These are phyloP conservation scores for Galerina sulciceps DNA, from an alignment of 768 basidiomycete genomes.

Conservation along the genomic window DNA sequence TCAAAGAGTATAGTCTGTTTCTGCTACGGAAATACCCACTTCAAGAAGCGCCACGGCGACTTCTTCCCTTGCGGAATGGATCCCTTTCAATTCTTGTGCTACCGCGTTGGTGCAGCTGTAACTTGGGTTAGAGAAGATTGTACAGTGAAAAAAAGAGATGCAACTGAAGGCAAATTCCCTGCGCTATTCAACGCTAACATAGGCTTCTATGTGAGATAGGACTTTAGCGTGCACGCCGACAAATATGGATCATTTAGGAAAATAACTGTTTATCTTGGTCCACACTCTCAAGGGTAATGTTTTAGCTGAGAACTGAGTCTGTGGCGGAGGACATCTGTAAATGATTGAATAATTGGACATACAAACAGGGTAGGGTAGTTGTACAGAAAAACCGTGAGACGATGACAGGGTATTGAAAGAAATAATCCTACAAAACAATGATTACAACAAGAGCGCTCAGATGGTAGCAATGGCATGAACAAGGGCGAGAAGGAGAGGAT, in stretches of 20 bases:
- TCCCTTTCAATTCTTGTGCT: too few relatives aligned
- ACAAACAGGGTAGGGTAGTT: neutral
- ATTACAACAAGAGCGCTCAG: neutral
- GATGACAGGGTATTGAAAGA: neutral
- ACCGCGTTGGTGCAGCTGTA: too few relatives aligned
- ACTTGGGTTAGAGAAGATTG: too few relatives aligned
- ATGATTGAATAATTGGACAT: neutral
- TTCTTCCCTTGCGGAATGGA: too few relatives aligned
- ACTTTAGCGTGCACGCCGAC: too few relatives aligned
- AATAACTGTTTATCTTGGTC: too few relatives aligned
- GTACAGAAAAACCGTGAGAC: neutral
- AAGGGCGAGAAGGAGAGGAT: neutral
- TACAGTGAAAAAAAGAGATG: too few relatives aligned
- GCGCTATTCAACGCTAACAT: too few relatives aligned
- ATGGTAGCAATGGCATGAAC: neutral
- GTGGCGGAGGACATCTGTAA: neutral
- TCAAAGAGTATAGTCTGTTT: slow-evolving; percentile 2
- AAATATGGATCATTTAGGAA: too few relatives aligned
- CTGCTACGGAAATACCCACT: slow-evolving; percentile 12
- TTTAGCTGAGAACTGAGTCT: too few relatives aligned
- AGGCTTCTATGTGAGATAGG: too few relatives aligned
- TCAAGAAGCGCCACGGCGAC: neutral
- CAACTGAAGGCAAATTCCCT: too few relatives aligned
- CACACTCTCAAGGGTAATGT: neutral
- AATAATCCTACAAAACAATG: slow-evolving; percentile 1